Conservation (phyloP, 177 flowering plant genomes). For the Vitis hybrid region DNA sequence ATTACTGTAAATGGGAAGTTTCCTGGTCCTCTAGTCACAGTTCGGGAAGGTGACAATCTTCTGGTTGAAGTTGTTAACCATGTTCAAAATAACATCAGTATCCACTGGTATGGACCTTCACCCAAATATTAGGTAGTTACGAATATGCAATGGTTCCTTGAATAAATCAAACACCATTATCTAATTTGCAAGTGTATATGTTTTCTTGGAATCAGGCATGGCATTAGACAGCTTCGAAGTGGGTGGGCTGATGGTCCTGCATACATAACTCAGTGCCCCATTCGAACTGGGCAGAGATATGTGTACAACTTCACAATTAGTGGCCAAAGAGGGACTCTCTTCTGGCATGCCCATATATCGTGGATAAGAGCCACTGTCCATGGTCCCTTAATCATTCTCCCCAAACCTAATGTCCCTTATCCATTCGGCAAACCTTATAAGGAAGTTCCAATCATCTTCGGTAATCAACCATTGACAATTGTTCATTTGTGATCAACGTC, state of each 20-base stretch:
- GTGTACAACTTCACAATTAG: slow-evolving; percentile 57
- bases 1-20: slow-evolving; percentile 53
- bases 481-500: no score
- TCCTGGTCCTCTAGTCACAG: slow-evolving; percentile 55
- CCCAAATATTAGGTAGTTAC: neutral
- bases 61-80: slow-evolving; percentile 51
- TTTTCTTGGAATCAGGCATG: slow-evolving; percentile 42
- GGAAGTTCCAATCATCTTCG: slow-evolving; percentile 60
- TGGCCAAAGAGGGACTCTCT: slow-evolving; percentile 63
- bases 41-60: slow-evolving; percentile 58
- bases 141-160: neutral
- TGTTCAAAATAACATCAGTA: slow-evolving; percentile 40
- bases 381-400: slow-evolving; percentile 58
- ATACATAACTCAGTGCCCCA: slow-evolving; percentile 63
- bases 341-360: slow-evolving; percentile 62
- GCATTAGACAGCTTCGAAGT: slow-evolving; percentile 45
- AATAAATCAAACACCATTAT: neutral
- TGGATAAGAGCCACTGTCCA: slow-evolving; percentile 55
- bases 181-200: neutral
- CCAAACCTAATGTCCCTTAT: slow-evolving; percentile 39
- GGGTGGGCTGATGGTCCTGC: slow-evolving; percentile 74
- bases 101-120: slow-evolving; percentile 44
- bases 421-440: slow-evolving; percentile 53
- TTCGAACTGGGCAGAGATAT: slow-evolving; percentile 56
- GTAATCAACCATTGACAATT: slow-evolving; percentile 18